phyloP scores from a whole-genome alignment of 208 protist genomes.

The Acanthamoeba sp. region DNA sequence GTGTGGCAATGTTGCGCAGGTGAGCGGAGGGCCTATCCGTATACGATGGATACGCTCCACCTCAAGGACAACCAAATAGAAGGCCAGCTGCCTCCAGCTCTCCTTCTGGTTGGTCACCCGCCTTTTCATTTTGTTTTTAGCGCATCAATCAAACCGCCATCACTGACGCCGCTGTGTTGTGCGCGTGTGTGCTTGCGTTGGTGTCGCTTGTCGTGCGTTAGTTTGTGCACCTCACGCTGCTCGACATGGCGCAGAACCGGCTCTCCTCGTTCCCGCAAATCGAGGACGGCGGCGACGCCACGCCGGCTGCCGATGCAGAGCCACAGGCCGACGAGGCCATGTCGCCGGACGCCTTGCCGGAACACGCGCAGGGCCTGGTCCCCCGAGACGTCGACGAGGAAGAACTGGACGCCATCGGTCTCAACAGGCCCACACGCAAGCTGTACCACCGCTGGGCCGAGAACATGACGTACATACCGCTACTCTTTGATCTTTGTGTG shows the following conservation, averaged over 20 bases:
- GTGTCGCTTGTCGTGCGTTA: not conserved
- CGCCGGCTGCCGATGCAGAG: not conserved
- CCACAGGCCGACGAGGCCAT: not conserved
- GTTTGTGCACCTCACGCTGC: not conserved
- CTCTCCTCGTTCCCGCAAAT: not conserved
- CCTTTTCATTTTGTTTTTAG: not conserved
- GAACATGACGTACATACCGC: not conserved
- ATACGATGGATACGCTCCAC: not conserved
- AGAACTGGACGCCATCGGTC: not conserved
- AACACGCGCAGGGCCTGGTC: not conserved
- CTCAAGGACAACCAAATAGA: slow-evolving; percentile 34
- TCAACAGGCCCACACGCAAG: not conserved
- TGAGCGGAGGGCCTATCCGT: not conserved
- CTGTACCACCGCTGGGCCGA: not conserved
- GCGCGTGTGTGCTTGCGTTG: too few relatives aligned
- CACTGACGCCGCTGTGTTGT: too few relatives aligned
- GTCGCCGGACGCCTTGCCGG: not conserved
- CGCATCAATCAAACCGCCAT: too few relatives aligned
- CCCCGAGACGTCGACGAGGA: not conserved
- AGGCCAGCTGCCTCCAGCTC: not conserved
- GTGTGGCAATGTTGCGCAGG: not conserved
- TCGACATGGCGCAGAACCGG: not conserved
- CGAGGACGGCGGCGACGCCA: not conserved
- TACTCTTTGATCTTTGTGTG: not conserved
- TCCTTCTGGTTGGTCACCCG: not conserved